phyloP scores from a whole-genome alignment of 2,329 filamentous ascomycete genomes.

The Calonectria pteridis region DNA sequence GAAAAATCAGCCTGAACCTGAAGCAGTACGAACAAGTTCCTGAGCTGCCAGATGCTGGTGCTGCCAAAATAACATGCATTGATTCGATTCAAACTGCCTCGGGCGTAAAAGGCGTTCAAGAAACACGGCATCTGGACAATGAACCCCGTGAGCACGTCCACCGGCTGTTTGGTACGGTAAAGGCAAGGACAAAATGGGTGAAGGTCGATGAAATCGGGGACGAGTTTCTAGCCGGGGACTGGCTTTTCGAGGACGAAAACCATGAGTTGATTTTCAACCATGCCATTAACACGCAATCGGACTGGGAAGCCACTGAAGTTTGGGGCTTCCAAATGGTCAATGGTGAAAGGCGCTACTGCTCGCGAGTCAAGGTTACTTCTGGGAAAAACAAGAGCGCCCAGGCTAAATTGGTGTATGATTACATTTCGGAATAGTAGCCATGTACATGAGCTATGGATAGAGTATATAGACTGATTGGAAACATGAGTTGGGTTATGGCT shows the following conservation, averaged over 20 bases:
- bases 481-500: no score
- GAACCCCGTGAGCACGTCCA: slow-evolving; percentile 74
- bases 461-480: no score
- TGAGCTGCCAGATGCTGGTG: slow-evolving; percentile 52
- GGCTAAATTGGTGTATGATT: slow-evolving; percentile 70
- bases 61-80: slow-evolving; percentile 67
- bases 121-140: slow-evolving; percentile 66
- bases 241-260: slow-evolving; percentile 69
- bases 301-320: slow-evolving; percentile 68
- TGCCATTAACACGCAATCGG: slow-evolving; percentile 65
- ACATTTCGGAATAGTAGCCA: neutral
- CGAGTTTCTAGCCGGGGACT: slow-evolving; percentile 64
- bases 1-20: slow-evolving; percentile 75
- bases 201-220: no score
- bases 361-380: slow-evolving; percentile 65
- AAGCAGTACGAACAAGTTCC: slow-evolving; percentile 65
- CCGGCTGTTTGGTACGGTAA: slow-evolving; percentile 82
- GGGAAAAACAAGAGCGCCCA: slow-evolving; percentile 63
- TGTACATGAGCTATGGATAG: no score
- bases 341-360: slow-evolving; percentile 64
- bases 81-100: slow-evolving; percentile 81
- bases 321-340: slow-evolving; percentile 71
- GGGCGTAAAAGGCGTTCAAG: slow-evolving; percentile 74
- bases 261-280: slow-evolving; percentile 73
- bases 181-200: slow-evolving; percentile 59